Evolutionary conservation across 192 early-diverging fungal species (phyloP).

Genomic region (Umbelopsis vinacea): DNA sequence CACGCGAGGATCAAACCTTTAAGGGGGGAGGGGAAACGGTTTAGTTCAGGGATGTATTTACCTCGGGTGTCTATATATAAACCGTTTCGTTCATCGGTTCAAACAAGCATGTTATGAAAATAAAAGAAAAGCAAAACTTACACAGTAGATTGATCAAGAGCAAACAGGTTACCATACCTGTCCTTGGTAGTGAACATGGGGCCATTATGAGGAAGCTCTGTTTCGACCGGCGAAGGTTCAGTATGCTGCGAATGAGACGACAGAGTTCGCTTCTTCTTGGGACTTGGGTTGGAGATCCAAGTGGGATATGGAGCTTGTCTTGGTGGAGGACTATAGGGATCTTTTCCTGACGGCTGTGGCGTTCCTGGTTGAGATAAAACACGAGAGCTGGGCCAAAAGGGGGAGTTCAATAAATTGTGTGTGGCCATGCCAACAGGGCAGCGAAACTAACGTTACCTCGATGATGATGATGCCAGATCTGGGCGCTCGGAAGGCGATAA

Average conservation of each 20-base stretch:
- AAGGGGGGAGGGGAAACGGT: background rate
- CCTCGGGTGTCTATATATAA: background rate
- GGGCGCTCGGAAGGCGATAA: conserved; percentile 23
- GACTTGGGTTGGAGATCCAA: background rate
- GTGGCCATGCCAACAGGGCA: no score
- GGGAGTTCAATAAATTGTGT: background rate
- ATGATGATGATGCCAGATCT: conserved; percentile 17
- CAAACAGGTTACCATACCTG: conserved; percentile 28
- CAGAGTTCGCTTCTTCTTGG: conserved; percentile 12
- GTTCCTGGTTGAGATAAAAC: conserved; percentile 35
- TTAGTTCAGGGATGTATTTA: conserved; percentile 16
- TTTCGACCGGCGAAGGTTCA: background rate
- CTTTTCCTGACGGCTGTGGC: conserved; percentile 27
- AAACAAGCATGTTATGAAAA: no score
- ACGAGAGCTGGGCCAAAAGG: background rate
- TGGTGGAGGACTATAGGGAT: conserved; percentile 15
- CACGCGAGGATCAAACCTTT: conserved; percentile 56
- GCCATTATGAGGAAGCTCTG: conserved; percentile 14
- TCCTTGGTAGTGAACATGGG: conserved; percentile 27
- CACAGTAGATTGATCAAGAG: conserved; percentile 24
- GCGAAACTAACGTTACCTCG: conserved; percentile 15
- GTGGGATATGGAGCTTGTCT: background rate
- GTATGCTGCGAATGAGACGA: background rate
- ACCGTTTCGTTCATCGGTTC: background rate
- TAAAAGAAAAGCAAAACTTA: no score